Evolutionary conservation across 192 early-diverging fungal genomes (phyloP).

Genomic region (Ambispora gerdemannii): DNA sequence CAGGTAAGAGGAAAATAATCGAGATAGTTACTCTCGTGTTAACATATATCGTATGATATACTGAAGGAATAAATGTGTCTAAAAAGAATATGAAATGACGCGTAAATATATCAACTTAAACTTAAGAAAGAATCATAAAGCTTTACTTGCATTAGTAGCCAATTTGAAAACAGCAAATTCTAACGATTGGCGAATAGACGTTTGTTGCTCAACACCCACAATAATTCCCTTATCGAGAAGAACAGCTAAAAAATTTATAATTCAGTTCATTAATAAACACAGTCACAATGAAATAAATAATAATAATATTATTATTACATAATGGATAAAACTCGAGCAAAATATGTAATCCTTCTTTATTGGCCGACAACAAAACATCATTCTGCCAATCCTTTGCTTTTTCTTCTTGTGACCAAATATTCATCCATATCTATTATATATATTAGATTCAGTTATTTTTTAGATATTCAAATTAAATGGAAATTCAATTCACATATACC

Average conservation of each 20-base stretch:
- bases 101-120: background rate
- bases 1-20: too few species aligned
- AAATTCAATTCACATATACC: too few species aligned
- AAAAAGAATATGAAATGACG: background rate
- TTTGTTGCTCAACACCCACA: constrained; percentile 70
- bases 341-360: constrained; percentile 49
- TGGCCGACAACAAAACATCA: constrained; percentile 21
- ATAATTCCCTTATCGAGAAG: constrained; percentile 68
- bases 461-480: too few species aligned
- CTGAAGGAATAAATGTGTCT: constrained; percentile 79
- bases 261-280: background rate
- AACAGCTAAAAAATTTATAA: constrained; percentile 49
- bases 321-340: constrained; percentile 76
- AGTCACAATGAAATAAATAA: background rate
- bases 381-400: constrained; percentile 23
- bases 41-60: constrained; percentile 63
- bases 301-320: constrained; percentile 45
- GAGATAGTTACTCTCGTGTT: constrained; percentile 36
- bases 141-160: constrained; percentile 59
- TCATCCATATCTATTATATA: constrained; percentile 26
- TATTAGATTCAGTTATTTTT: too few species aligned
- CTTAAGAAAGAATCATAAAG: background rate
- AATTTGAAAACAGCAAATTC: constrained; percentile 60
- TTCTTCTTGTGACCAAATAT: constrained; percentile 30
- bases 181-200: constrained; percentile 52